Conservation (phyloP, 441 rosid species). For the Adansonia rubrostipa region DNA sequence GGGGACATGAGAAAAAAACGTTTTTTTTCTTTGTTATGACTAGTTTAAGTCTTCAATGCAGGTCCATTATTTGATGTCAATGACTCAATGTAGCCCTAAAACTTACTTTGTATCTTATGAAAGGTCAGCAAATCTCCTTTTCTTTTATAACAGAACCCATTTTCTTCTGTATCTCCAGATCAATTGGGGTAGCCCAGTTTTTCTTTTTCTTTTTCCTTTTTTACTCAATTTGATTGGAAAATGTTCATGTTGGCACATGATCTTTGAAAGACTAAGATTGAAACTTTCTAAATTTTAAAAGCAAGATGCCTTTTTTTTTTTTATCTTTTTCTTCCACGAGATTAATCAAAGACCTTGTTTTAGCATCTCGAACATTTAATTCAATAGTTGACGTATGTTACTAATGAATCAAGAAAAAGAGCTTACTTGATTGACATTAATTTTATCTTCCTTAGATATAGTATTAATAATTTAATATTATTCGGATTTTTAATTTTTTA, state of each 20-base stretch:
- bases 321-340: conserved; percentile 25
- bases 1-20: background rate
- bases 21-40: conserved; percentile 12
- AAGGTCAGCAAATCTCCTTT: background rate
- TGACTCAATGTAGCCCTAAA: conserved; percentile 7
- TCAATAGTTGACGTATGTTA: background rate
- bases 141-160: background rate
- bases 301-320: conserved; percentile 17
- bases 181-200: background rate
- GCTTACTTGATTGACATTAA: background rate
- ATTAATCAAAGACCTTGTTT: background rate
- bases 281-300: conserved; percentile 28
- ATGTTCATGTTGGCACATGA: conserved; percentile 33
- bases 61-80: background rate
- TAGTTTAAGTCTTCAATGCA: conserved; percentile 13
- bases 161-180: background rate
- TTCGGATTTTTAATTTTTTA: too few relatives aligned
- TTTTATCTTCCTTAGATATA: too few relatives aligned
- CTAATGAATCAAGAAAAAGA: background rate
- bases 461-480: too few relatives aligned
- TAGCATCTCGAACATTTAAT: background rate
- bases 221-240: background rate
- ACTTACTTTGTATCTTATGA: background rate
- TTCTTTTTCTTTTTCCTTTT: too few relatives aligned
- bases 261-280: background rate